phyloP scores from a whole-genome alignment of 768 basidiomycete genomes.

The Tulasnella sp. region DNA sequence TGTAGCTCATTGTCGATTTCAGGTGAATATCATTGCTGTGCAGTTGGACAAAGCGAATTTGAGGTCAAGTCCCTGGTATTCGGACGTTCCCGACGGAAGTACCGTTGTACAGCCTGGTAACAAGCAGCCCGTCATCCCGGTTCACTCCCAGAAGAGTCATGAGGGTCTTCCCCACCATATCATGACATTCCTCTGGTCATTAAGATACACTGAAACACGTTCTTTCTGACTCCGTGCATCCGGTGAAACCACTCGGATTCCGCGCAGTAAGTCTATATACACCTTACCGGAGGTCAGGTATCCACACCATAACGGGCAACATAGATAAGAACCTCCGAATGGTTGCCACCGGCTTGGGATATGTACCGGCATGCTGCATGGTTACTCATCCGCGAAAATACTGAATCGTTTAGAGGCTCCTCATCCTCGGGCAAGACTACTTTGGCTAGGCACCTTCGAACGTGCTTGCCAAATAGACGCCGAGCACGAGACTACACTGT shows the following conservation, averaged over 20 bases:
- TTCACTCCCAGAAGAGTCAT: neutral
- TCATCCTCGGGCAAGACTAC: slow-evolving; percentile 99
- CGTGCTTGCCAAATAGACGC: slow-evolving; percentile 75
- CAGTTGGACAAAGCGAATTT: neutral
- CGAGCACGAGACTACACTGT: too few relatives aligned
- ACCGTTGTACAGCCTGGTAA: too few relatives aligned
- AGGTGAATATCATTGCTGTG: slow-evolving; percentile 9
- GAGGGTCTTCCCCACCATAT: neutral
- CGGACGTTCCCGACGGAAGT: too few relatives aligned
- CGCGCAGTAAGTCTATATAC: too few relatives aligned
- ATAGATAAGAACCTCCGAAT: too few relatives aligned
- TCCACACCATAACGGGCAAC: too few relatives aligned
- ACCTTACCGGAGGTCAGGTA: too few relatives aligned
- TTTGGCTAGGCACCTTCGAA: slow-evolving; percentile 82
- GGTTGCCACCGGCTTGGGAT: too few relatives aligned
- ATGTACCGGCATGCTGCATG: too few relatives aligned
- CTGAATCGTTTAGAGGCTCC: slow-evolving; percentile 63
- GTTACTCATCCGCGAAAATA: neutral
- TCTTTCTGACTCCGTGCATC: too few relatives aligned
- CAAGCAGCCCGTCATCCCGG: neutral
- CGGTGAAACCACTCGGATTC: too few relatives aligned
- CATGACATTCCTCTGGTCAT: neutral
- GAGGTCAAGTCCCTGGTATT: neutral
- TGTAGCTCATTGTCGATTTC: slow-evolving; percentile 8
- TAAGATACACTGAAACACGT: too few relatives aligned